Base-by-base conservation (phyloP, 805 yeast genomes). In the Monosporozyma aerobia region DNA sequence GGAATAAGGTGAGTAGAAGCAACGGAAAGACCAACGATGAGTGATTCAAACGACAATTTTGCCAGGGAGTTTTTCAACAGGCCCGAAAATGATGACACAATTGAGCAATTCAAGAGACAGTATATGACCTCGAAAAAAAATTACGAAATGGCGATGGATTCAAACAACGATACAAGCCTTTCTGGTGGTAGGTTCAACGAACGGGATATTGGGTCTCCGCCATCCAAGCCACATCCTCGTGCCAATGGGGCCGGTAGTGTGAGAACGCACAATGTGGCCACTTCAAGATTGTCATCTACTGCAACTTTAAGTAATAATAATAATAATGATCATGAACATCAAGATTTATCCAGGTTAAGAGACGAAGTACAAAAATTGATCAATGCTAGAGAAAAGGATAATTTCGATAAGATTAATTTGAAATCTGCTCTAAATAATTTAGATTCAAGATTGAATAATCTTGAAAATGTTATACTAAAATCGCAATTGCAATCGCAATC, bases 21-120 rank as follows among this genome's bases (percentile, higher is more conserved):
- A 11, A 4, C 6, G 29, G n/a, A 22, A 19, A 19, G 19, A 11
- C 11, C 10, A 10, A 32, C 32, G 39, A 16, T n/a, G 16, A 46
- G 43, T n/a, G 13, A 41, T 16, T 32, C 14, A 32, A 35, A 48
- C n/a, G 48, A 32, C n/a, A 51, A 44, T 37, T 54, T 50, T 32
- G 52, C 55, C 14, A 52, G 46, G 33, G 54, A 55, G 8, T 61
- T 61, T 46, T 57, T 61, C 48, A 57, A 51, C 39, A 54, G 55
- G 16, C 61, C 62, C 16, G 68, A 65, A 23, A 58, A 56, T 19
- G 69, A 66, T 53, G 70, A 66, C 48, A 65, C 69, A 11, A 50
- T 65, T 23, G 63, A 59, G 49, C 62, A 59, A 49, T 59, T 65
- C 9, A 60, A 65, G 46, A 59, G 59, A 45, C 63, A 65, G 49